Evolutionary conservation across 2,329 filamentous ascomycete species (phyloP), one percentile per base, ranked within the genome.

Genomic region (Ceratocystis colombiana): DNA sequence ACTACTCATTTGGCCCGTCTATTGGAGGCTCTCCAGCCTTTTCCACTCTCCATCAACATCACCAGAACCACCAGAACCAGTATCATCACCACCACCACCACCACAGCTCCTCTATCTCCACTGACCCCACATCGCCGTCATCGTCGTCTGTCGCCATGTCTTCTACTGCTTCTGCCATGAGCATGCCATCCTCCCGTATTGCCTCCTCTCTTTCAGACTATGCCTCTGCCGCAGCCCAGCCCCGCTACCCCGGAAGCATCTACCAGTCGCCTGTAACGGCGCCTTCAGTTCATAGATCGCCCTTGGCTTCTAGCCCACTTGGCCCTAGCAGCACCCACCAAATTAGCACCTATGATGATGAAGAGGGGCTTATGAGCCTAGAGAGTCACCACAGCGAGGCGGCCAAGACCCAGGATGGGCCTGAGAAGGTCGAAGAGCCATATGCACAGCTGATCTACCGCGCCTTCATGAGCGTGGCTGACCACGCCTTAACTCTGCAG

Each of bases 381-480:
- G 20, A 67, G 62, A 66, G 44, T 44, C 44, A 44, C 68, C 55
- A 70, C 72, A 71, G 73, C 44, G 44, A 7, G 3, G 7, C 50
- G 1, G 17, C 50, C 22, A 59, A 59, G 20, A 74, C 72, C 10
- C 64, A 30, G 28, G 62, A 65, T 22, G 69, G 37, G 62, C n/a
- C 28, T 53, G 30, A 70, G 68, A 7, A 75, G 75, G 62, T 71
- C 72, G 65, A 68, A 25, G 82, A 83, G 68, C 88, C 90, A 0
- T 97, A 97, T 72, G 91, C 93, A 0, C 82, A 88, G 71, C 81
- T 96, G 17, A 90, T 97, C 68, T 88, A 87, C 72, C 79, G 81
- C 64, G 90, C 90, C 0, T 82, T 97, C 22, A 83, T 86, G 77
- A 84, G 84, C 70, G 82, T 81, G 0, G 82, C 85, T 0, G 78